phyloP scores from a whole-genome alignment of 305 asterid species.

The Solanum chacoense region DNA sequence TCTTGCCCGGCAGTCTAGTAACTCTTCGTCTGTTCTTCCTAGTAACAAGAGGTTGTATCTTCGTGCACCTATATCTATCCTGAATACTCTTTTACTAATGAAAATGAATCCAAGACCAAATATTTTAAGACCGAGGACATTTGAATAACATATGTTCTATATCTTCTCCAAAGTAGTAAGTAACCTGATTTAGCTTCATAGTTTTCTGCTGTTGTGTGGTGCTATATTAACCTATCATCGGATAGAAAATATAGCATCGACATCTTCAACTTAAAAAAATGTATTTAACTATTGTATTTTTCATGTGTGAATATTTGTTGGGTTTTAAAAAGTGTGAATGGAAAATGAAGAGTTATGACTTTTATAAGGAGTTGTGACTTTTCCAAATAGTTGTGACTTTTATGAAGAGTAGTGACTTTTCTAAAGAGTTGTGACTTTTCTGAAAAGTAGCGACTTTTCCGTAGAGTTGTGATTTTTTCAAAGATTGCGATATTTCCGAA shows the following conservation, averaged over 20 bases:
- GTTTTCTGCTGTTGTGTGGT: neutral
- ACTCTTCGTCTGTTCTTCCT: too few relatives aligned
- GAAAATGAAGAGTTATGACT: neutral
- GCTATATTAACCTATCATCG: neutral
- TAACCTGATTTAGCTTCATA: neutral
- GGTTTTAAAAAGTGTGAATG: neutral
- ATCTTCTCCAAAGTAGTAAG: neutral
- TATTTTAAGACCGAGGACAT: too few relatives aligned
- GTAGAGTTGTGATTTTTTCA: neutral
- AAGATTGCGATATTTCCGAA: too few relatives aligned
- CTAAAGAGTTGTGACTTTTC: too few relatives aligned
- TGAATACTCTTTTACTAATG: too few relatives aligned
- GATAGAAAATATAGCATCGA: neutral
- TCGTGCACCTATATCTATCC: too few relatives aligned
- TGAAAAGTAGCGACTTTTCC: too few relatives aligned
- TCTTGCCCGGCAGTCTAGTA: neutral
- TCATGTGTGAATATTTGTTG: neutral
- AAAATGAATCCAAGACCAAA: slow-evolving; percentile 9
- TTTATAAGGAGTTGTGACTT: too few relatives aligned
- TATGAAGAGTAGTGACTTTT: too few relatives aligned
- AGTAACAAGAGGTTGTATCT: neutral
- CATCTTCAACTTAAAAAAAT: neutral
- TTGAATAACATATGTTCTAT: neutral
- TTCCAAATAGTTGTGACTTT: neutral
- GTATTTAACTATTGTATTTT: neutral